Base-by-base conservation (phyloP, 1,284 basidiomycete genomes). In the Athelia psychrophila region DNA sequence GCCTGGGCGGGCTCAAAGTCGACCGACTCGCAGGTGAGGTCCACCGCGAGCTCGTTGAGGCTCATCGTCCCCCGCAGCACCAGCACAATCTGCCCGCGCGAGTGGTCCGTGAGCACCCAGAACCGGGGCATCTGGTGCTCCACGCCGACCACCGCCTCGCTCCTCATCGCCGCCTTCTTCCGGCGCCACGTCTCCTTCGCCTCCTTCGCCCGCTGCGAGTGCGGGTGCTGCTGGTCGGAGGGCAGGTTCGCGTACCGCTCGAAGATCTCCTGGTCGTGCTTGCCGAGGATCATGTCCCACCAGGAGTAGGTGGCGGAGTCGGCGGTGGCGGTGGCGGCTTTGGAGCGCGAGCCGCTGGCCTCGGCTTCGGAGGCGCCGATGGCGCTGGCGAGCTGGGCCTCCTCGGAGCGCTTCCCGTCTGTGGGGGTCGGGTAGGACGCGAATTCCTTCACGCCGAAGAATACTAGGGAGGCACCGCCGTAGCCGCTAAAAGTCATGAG, bases 11-110 rank as follows among this genome's bases (percentile, higher is more conserved):
- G 85, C 48, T 77, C 73, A 56, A 91, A 91, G 10, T 80, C 75
- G 44, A 81, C 82, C 0, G 84, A 79, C 52, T 90, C 85, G 64
- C 88, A 91, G 1, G 88, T 89, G 44, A 91, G 73, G 64, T 91
- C 88, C 6, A 87, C 88, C n/a, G 88, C 88, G 13, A 91, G 78
- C 65, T 91, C 88, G 58, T 91, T 91, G 35, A 91, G 70, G 10
- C 85, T 87, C 85, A 91, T 88, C 2, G 88, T 91, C 79, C 81
- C 87, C 64, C 88, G 74, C 38, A 91, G 72, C 33, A 91, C 86
- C 35, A 91, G 77, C 2, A 91, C 86, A 46, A 91, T 78, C 63
- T 91, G 84, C 10, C 70, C 71, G 38, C 89, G 75, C 30, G 75
- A 76, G 63, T 91, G 85, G 63, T 91, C 88, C 0, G 86, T 88